phyloP scores from a whole-genome alignment of 768 basidiomycete genomes.

The Mycena kentingensis region DNA sequence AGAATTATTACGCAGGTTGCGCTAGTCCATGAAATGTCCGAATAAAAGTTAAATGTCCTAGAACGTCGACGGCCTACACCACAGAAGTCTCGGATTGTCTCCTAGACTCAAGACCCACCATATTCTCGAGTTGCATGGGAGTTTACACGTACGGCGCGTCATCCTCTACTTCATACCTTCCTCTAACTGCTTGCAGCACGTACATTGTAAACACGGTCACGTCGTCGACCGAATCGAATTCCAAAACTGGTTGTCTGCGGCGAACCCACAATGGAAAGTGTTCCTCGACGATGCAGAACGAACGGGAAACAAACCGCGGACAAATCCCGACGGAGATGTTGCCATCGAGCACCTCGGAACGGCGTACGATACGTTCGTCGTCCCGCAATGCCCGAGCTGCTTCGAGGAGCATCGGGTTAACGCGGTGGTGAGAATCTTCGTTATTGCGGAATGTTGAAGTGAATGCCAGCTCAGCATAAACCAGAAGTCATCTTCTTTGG shows the following conservation, averaged over 20 bases:
- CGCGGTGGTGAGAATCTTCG: conserved; percentile 51
- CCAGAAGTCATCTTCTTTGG: conserved; percentile 88
- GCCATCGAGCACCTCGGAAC: conserved; percentile 71
- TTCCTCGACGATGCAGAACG: conserved; percentile 65
- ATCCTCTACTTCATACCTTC: not conserved
- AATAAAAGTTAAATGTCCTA: conserved; percentile 30
- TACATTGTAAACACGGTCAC: conserved; percentile 78
- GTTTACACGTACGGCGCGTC: conserved; percentile 61
- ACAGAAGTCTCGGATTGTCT: conserved; percentile 61
- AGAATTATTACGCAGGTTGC: conserved; percentile 75
- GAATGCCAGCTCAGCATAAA: conserved; percentile 56
- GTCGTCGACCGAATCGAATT: conserved; percentile 64
- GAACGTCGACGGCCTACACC: conserved; percentile 95
- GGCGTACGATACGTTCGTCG: conserved; percentile 72
- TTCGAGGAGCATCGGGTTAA: conserved; percentile 55
- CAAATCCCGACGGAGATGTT: conserved; percentile 95
- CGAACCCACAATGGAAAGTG: conserved; percentile 80
- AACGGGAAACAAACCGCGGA: conserved; percentile 62
- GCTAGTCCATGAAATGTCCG: not conserved
- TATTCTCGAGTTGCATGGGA: conserved; percentile 88
- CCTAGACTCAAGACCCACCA: conserved; percentile 42
- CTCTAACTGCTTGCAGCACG: conserved; percentile 47
- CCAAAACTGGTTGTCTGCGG: conserved; percentile 68
- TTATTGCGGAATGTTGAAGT: not conserved
- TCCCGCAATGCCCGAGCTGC: conserved; percentile 79